phyloP scores from a whole-genome alignment of 352 stramenopile species.

The Globisporangium apiculatum region DNA sequence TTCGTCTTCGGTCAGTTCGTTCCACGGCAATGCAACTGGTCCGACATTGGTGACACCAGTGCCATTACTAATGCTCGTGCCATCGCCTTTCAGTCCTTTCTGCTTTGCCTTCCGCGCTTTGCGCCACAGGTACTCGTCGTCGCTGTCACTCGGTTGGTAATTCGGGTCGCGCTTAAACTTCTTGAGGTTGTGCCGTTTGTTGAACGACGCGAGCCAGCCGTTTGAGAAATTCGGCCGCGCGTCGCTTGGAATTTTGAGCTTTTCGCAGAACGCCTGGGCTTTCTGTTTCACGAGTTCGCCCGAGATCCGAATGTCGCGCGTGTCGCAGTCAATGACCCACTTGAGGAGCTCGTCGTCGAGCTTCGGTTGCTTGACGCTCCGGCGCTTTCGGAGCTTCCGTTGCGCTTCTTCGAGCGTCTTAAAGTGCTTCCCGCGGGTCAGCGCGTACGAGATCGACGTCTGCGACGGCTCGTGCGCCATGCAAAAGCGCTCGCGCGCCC shows the following conservation, averaged over 20 bases:
- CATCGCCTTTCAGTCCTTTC: constrained; percentile 1
- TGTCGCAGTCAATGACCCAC: constrained; percentile 16
- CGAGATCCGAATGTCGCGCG: constrained; percentile 15
- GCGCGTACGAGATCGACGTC: constrained; percentile 77
- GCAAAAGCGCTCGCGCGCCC: constrained; percentile 64
- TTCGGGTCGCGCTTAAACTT: constrained; percentile 17
- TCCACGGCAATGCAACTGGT: constrained; percentile 2
- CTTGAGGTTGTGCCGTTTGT: constrained; percentile 32
- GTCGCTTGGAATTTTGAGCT: constrained; percentile 9
- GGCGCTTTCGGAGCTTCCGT: constrained; percentile 41
- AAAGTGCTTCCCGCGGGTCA: constrained; percentile 66
- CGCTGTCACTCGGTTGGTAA: constrained; percentile 11
- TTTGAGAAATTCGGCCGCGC: constrained; percentile 52
- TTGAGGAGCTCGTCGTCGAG: constrained; percentile 15
- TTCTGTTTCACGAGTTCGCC: constrained; percentile 17
- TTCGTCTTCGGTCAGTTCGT: constrained; percentile 12
- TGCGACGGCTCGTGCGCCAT: constrained; percentile 72
- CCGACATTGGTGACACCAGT: no score
- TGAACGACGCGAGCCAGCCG: constrained; percentile 80
- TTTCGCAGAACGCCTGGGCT: constrained; percentile 12
- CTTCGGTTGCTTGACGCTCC: constrained; percentile 15
- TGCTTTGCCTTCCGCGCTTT: constrained; percentile 6
- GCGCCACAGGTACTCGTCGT: constrained; percentile 14
- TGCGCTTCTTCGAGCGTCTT: constrained; percentile 62
- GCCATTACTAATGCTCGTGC: neutral